Base-by-base conservation (phyloP, 345 rosid species). In the Eucalyptus pauciflora region DNA sequence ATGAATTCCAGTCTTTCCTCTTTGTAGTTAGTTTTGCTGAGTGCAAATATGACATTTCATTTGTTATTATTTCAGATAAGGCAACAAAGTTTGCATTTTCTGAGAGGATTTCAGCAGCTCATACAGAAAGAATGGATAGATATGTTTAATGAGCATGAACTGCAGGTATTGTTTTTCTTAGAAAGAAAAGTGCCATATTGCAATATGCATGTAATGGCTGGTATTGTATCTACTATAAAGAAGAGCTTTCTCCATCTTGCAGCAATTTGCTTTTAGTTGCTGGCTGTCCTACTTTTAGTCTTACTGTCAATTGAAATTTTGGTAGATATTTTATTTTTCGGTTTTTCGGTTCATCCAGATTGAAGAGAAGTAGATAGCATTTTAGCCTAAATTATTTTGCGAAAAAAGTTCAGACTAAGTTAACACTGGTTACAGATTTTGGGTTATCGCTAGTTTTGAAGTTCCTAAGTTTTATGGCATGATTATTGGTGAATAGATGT, bases 101-200 rank as follows among this genome's bases (percentile, higher is more conserved):
- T 97, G 92, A 94, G 96, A 92, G 99, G 99, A 50, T 95, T 98
- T 95, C 97, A 98, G 94, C 99, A 95, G 93, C 99, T 98, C 90
- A 94, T 97, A 88, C 96, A 94, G 90, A 98, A 93, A 93, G 98
- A 95, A 81, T 97, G 99, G 99, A 96, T 98, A 86, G 98, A 96
- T 89, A 98, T 98, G 99, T 97, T 98, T 89, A 95, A 98, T 85
- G 99, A 98, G 92, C 98, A 98, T 90, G 99, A 98, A 93, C 95
- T 98, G 92, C 99, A 98, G 99, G 99, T 98, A 91, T 79, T 81
- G 48, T 62, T 50, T 83, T 50, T 50, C 20, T 88, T 20, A 13
- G 6, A 41, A 22, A 41, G 85, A 41, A 76, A 76, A 76, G 48
- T 76, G 48, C 60, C 89, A 76, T 41, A 76, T 33, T n/a, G 60